These are phyloP conservation scores for Melastoma candidum DNA, from an alignment of 441 rosid genomes.

Conservation along the genomic window DNA sequence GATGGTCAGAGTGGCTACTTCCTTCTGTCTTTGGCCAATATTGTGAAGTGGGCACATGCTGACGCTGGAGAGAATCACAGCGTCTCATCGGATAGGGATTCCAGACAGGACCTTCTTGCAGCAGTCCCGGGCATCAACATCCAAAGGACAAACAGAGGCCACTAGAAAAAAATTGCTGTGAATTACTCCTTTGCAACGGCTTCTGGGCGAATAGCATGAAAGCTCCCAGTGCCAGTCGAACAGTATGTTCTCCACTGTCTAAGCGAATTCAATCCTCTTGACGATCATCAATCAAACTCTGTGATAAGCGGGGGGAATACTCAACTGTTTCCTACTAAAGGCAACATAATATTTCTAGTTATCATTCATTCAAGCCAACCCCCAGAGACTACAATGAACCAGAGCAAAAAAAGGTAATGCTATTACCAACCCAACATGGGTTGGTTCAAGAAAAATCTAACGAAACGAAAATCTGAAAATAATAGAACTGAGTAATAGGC, in stretches of 20 bases:
- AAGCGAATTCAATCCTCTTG: slow-evolving; percentile 46
- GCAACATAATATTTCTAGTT: not conserved
- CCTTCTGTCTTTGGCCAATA: too few species aligned
- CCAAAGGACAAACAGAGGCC: slow-evolving; percentile 32
- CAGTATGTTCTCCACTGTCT: slow-evolving; percentile 58
- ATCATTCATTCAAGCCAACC: slow-evolving; percentile 51
- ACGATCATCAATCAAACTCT: not conserved
- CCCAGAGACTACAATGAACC: slow-evolving; percentile 78
- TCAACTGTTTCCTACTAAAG: not conserved
- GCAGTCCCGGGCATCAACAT: slow-evolving; percentile 43
- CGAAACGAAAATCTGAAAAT: too few species aligned
- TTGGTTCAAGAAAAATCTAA: slow-evolving; percentile 72
- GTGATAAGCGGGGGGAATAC: not conserved
- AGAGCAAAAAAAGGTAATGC: slow-evolving; percentile 28
- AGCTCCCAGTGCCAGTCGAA: slow-evolving; percentile 94
- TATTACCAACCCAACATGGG: slow-evolving; percentile 37
- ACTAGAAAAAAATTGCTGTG: slow-evolving; percentile 26
- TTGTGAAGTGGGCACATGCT: too few species aligned
- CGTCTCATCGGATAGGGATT: too few species aligned
- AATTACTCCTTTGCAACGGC: slow-evolving; percentile 46
- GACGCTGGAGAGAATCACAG: too few species aligned
- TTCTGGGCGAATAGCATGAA: slow-evolving; percentile 38
- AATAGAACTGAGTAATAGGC: too few species aligned
- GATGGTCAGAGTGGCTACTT: too few species aligned
- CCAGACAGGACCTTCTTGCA: slow-evolving; percentile 37